Evolutionary conservation across 306 rosid genomes (phyloP), one percentile per base, ranked within the genome.

Genomic region (Dalbergia cochinchinensis): DNA sequence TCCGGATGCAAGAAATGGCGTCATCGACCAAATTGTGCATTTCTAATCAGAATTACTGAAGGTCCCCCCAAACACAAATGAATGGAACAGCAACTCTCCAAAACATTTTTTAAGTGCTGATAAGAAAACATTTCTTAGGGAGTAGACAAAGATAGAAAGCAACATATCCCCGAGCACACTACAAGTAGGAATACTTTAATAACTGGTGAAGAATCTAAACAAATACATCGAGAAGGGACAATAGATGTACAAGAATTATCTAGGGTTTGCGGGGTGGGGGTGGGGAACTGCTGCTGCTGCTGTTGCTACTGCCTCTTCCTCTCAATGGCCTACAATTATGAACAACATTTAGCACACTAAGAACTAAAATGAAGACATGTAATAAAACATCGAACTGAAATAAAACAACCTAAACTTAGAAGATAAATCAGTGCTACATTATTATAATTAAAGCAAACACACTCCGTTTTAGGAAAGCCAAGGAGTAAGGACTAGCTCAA

Each of bases 271-370:
- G 92, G 54, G 92, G 75, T 39, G 90, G 94, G 10, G 90, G 88
- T 33, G 97, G 97, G 22, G 97, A 96, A 69, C 89, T 86, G 85
- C 98, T 93, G 89, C 96, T 89, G 84, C 98, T 93, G 88, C 98
- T 95, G 63, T 90, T 89, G 89, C 99, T 91, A 63, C 90, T 85
- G 73, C 91, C 94, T 87, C 97, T 84, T 83, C 96, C 94, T 87
- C 90, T 91, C 87, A 89, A 75, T 20, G 97, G 92, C 96, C 99
- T 96, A 34, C 53, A 78, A 12, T 81, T 57, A 47, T 31, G 45
- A 13, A 72, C 14, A 12, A 53, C 42, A 6, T 13, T 78, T 9
- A 11, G 44, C 10, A 61, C 15, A 51, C 14, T 11, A 45, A 16
- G 20, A 60, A 41, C 76, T 33, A 72, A 78, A 47, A 19, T 68